Evolutionary conservation across 345 rosid genomes (phyloP), one percentile per base, ranked within the genome.

Genomic region (Populus tremula): DNA sequence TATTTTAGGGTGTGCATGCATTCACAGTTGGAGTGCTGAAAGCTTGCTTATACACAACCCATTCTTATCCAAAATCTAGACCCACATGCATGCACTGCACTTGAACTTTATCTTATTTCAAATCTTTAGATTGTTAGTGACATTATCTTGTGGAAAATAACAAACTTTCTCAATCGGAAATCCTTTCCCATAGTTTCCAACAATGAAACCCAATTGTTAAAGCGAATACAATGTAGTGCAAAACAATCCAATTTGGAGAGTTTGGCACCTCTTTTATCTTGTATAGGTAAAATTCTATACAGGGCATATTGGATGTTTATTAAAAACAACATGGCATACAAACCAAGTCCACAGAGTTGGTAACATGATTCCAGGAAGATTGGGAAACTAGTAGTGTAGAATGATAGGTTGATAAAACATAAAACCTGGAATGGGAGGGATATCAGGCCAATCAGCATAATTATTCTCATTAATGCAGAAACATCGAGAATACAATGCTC

Each of bases 401-500:
- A 23, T 25, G 39, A 31, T 49, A 67, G 2, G 63, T 36, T 23
- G 63, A 25, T 56, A 36, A 8, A 78, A 76, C 66, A 54, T 59
- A 50, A 56, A 79, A 94, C 99, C 99, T 90, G 98, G 93, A 87
- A 88, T 79, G 21, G 89, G 85, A 66, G 93, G 91, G 36, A 89
- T 62, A 31, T 91, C 62, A 25, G 92, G 93, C 99, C 99, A 95
- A 78, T 89, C 96, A 61, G 86, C 89, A 84, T 74, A 91, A 69
- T 88, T 86, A 80, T 89, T 82, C 81, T 92, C 89, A 70, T 84
- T 89, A 83, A 90, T 81, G 87, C 98, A 95, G 82, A 95, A 94
- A 81, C 99, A 95, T 36, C 93, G 90, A 73, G 94, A 92, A 82
- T 91, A 90, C 70, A 93, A 75, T 6, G 91, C 89, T 80, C 99